phyloP scores from a whole-genome alignment of 352 stramenopile genomes.

The Phytophthora pseudosyringae region DNA sequence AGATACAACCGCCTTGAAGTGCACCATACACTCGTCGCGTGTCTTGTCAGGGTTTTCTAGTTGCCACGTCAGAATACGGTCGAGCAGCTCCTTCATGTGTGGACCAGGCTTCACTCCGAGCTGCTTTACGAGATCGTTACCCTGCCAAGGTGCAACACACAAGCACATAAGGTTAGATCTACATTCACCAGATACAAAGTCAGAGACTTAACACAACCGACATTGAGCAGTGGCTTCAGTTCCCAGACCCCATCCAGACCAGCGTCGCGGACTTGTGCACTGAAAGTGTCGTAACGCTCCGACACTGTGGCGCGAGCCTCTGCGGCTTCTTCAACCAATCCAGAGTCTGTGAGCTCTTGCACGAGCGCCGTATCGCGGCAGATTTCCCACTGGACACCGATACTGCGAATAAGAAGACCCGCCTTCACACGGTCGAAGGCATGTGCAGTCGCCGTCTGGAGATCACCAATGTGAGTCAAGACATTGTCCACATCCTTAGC shows the following conservation, averaged over 20 bases:
- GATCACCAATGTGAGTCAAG: slow-evolving; percentile 42
- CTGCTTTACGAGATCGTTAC: slow-evolving; percentile 73
- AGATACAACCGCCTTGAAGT: slow-evolving; percentile 41
- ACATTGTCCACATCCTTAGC: slow-evolving; percentile 73
- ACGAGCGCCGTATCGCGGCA: slow-evolving; percentile 60
- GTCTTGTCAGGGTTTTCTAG: slow-evolving; percentile 54
- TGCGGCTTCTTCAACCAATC: slow-evolving; percentile 2
- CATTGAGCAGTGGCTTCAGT: slow-evolving; percentile 74
- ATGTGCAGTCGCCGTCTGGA: slow-evolving; percentile 32
- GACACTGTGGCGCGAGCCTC: slow-evolving; percentile 26
- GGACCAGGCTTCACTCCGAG: slow-evolving; percentile 65
- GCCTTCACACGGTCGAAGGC: slow-evolving; percentile 57
- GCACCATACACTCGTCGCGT: slow-evolving; percentile 60
- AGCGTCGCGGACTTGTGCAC: slow-evolving; percentile 27
- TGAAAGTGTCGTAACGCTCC: slow-evolving; percentile 51
- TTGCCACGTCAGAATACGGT: slow-evolving; percentile 69
- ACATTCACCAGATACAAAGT: not conserved
- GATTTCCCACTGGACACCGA: slow-evolving; percentile 66
- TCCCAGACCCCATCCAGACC: slow-evolving; percentile 61
- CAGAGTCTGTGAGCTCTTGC: slow-evolving; percentile 50
- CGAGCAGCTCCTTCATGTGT: slow-evolving; percentile 62
- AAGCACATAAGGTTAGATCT: slow-evolving; percentile 8
- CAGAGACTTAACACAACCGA: slow-evolving; percentile 27
- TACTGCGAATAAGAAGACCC: slow-evolving; percentile 62
- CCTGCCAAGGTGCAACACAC: slow-evolving; percentile 39